Evolutionary conservation across 2,329 filamentous ascomycete species (phyloP).

Genomic region (Fusarium nisikadoi): DNA sequence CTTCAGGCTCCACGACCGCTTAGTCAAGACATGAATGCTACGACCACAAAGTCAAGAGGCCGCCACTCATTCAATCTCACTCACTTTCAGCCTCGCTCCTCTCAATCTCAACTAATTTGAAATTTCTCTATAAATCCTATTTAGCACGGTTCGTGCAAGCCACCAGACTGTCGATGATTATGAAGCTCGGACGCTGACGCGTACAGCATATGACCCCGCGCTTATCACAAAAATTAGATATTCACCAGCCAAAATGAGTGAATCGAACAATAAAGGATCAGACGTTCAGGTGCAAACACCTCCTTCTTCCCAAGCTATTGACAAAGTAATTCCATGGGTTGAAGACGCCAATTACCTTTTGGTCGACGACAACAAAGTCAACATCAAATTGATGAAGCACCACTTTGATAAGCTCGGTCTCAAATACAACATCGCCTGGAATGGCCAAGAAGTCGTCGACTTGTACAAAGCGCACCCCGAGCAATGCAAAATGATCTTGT

Average conservation of each 20-base stretch:
- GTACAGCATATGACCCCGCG: background rate
- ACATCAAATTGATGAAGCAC: background rate
- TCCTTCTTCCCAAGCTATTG: accelerated
- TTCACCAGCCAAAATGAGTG: background rate
- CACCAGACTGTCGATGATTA: no score
- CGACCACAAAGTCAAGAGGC: background rate
- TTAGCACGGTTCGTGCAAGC: background rate
- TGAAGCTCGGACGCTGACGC: background rate
- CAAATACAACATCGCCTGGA: background rate
- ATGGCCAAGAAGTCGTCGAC: constrained; percentile 5
- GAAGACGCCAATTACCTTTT: background rate
- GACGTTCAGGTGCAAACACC: background rate
- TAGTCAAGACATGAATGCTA: background rate
- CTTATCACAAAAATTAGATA: background rate
- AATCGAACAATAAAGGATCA: background rate
- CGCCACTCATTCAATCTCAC: background rate
- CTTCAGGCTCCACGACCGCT: background rate
- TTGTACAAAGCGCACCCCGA: background rate
- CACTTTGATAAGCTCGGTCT: background rate
- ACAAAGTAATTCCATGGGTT: accelerated
- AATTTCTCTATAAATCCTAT: no score
- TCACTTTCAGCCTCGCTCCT: no score
- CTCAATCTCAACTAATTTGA: accelerated
- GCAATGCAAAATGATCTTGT: background rate
- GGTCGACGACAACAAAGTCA: constrained; percentile 10